Percentiles rank a stretch among this genome's conserved stretches.
Evolutionary conservation across 2,329 filamentous ascomycete genomes (phyloP).

Genomic region (Trichoderma sp.): DNA sequence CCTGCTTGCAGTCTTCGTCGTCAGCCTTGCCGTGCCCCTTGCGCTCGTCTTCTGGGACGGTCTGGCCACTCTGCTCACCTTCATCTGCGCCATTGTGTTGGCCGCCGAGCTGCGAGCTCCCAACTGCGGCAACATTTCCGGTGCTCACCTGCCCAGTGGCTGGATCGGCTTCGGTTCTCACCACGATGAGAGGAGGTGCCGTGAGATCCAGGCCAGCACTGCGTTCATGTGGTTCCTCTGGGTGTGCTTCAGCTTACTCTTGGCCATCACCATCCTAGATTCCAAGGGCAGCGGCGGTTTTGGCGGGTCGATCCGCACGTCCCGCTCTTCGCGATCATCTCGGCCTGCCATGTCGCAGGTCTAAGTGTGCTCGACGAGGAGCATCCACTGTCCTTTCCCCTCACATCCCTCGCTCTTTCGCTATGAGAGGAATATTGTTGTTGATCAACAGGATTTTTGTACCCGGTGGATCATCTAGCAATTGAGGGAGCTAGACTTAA

Average conservation of each 20-base stretch:
- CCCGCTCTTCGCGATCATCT: slow-evolving; percentile 33
- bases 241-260: slow-evolving; percentile 57
- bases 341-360: slow-evolving; percentile 60
- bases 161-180: slow-evolving; percentile 64
- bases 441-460: background rate
- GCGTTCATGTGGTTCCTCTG: slow-evolving; percentile 83
- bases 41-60: slow-evolving; percentile 58
- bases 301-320: slow-evolving; percentile 29
- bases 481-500: background rate
- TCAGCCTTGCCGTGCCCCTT: slow-evolving; percentile 53
- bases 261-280: slow-evolving; percentile 57
- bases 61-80: slow-evolving; percentile 65
- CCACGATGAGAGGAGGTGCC: slow-evolving; percentile 65
- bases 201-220: slow-evolving; percentile 71
- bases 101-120: slow-evolving; percentile 68
- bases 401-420: background rate
- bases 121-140: slow-evolving; percentile 61
- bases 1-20: slow-evolving; percentile 56
- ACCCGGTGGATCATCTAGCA: slow-evolving; percentile 5
- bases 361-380: background rate
- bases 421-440: background rate
- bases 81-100: slow-evolving; percentile 70
- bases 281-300: slow-evolving; percentile 45
- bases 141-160: slow-evolving; percentile 40
- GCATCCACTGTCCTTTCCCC: too few relatives aligned